Evolutionary conservation across 2,329 filamentous ascomycete species (phyloP).

Genomic region (Pseudogymnoascus sp.): DNA sequence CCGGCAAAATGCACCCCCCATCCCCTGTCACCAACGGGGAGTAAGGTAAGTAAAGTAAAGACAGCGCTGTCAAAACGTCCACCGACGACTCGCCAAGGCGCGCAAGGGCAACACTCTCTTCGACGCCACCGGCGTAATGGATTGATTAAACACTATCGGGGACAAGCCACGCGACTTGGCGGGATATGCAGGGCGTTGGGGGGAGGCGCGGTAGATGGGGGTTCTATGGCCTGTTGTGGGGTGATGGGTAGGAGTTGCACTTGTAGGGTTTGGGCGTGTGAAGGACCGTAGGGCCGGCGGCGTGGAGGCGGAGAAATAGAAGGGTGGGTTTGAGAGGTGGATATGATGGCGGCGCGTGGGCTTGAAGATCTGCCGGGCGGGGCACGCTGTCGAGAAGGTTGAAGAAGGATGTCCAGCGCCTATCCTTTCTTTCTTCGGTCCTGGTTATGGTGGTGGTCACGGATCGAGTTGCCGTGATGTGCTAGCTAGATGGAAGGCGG

Average conservation of each 20-base stretch:
- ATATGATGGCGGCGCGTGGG: not conserved
- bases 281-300: not conserved
- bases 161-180: constrained; percentile 1
- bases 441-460: not conserved
- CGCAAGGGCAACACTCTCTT: not conserved
- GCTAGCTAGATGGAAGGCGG: not conserved
- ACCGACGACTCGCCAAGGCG: not conserved
- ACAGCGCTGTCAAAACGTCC: not conserved
- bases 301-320: not conserved
- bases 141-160: not conserved
- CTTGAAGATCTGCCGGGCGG: not conserved
- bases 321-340: not conserved
- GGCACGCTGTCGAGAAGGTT: not conserved
- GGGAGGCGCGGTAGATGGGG: not conserved
- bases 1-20: not conserved
- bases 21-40: not conserved
- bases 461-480: not conserved
- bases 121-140: not conserved
- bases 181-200: not conserved
- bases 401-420: not conserved
- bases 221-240: too few species aligned
- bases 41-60: not conserved
- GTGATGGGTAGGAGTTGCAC: too few species aligned
- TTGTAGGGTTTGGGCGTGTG: not conserved
- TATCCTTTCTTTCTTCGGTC: not conserved